Evolutionary conservation across 257 asterid species (phyloP), one percentile per base, ranked within the genome.

Genomic region (Oldenlandia corymbosa): DNA sequence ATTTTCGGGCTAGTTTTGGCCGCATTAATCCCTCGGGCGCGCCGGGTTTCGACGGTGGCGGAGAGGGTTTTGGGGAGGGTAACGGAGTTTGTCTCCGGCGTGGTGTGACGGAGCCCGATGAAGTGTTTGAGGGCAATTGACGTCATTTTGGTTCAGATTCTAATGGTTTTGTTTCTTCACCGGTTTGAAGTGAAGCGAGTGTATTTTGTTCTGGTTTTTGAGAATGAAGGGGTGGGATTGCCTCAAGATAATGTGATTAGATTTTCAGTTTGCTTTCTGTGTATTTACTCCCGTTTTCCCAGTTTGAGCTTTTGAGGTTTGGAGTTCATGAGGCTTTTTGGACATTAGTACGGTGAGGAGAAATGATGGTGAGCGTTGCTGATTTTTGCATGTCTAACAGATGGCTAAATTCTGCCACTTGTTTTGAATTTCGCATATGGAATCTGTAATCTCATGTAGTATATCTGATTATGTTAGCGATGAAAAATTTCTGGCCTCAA

Each of bases 71-170:
- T 71, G 16, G 78, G 55, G 12, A 79, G 80, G 7, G 74, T 50
- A 0, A 66, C 30, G 46, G 81, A 48, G 39, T 76, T 72, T 68
- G 45, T 81, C 17, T 83, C 94, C 73, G 88, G 64, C 61, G 86
- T 28, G 74, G 88, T 43, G 10, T 76, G 94, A 68, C 92, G 94
- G 92, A 88, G 96, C 50, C 96, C 94, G 82, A 71, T 65, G 95
- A 88, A 91, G 79, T 87, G 64, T 68, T 86, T 86, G 70, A 88
- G 85, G 58, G 94, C 85, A 65, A 86, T 79, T 60, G 94, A 86
- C 61, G 95, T 84, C 95, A 83, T 84, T 60, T 31, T 60, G 43
- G 62, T 26, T 58, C n/a, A n/a, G n/a, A n/a, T n/a, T n/a, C n/a
- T n/a, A n/a, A n/a, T n/a, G n/a, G n/a, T n/a, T n/a, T n/a, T n/a